These are phyloP conservation scores for Astrocystis sublimbata DNA, from an alignment of 495 filamentous ascomycete genomes.

Conservation along the genomic window DNA sequence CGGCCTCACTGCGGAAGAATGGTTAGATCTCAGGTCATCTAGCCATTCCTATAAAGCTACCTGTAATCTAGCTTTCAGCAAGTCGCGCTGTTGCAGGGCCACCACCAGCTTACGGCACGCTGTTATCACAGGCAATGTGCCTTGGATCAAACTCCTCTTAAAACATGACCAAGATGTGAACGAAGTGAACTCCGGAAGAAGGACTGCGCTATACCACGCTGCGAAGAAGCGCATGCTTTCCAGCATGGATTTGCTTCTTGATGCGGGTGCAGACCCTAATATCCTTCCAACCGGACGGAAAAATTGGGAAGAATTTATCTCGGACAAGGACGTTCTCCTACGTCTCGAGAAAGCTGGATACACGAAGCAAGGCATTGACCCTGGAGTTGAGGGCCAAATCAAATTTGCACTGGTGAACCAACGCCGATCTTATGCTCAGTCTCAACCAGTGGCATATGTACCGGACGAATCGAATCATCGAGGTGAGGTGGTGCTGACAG, in stretches of 20 bases:
- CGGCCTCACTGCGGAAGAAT: conserved; percentile 38
- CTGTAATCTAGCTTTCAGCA: conserved; percentile 28
- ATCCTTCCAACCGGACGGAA: not conserved
- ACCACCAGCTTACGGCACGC: conserved; percentile 33
- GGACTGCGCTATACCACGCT: conserved; percentile 35
- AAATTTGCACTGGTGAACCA: not conserved
- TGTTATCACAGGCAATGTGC: conserved; percentile 29
- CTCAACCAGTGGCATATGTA: conserved; percentile 25
- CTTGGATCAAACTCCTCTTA: conserved; percentile 33
- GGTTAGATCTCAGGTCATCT: conserved; percentile 30
- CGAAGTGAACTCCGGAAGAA: conserved; percentile 32
- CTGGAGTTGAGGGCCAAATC: not conserved
- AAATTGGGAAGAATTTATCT: conserved; percentile 3
- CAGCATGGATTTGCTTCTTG: conserved; percentile 32
- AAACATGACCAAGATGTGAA: conserved; percentile 19
- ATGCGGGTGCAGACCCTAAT: not conserved
- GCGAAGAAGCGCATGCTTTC: conserved; percentile 31
- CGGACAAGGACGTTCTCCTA: not conserved
- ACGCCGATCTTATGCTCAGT: too few species aligned
- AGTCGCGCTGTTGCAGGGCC: conserved; percentile 36
- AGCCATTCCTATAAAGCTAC: conserved; percentile 36
- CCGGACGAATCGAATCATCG: conserved; percentile 22
- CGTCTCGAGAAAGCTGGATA: not conserved
- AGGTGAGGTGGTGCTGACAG: conserved; percentile 18
- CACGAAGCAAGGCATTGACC: not conserved